Evolutionary conservation across 768 basidiomycete species (phyloP).

Genomic region (Xanthoconium stramineum): DNA sequence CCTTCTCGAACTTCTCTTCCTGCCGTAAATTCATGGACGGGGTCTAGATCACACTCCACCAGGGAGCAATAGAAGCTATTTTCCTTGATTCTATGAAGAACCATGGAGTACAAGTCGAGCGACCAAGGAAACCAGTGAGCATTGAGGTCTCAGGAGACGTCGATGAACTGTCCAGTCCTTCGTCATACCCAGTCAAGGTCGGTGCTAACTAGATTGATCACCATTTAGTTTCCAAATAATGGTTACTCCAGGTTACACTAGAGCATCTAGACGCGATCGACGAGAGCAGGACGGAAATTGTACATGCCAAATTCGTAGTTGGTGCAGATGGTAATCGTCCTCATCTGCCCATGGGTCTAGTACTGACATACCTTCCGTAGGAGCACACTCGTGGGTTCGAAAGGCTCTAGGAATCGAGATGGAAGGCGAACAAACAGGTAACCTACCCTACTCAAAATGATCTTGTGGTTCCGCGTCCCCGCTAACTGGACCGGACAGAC

Average conservation of each 20-base stretch:
- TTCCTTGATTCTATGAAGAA: conserved; percentile 39
- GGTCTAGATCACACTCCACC: conserved; percentile 35
- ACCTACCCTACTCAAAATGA: background rate
- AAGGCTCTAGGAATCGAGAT: conserved; percentile 42
- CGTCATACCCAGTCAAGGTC: conserved; percentile 33
- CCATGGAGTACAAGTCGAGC: conserved; percentile 34
- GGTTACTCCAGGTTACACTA: conserved; percentile 19
- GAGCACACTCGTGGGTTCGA: conserved; percentile 48
- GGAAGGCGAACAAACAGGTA: conserved; percentile 49
- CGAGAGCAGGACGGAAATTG: conserved; percentile 29
- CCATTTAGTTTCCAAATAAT: background rate
- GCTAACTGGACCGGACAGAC: conserved; percentile 38
- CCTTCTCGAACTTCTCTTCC: background rate
- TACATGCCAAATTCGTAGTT: conserved; percentile 35
- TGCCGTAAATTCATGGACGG: background rate
- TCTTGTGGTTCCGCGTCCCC: background rate
- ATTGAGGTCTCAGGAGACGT: conserved; percentile 36
- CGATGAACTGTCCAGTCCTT: conserved; percentile 32
- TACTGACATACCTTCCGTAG: conserved; percentile 12
- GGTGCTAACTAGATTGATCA: background rate
- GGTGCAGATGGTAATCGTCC: conserved; percentile 32
- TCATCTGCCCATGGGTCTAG: background rate
- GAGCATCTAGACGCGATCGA: conserved; percentile 23
- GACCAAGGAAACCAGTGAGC: conserved; percentile 31
- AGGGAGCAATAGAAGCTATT: conserved; percentile 41